These are phyloP conservation scores for Talaromyces wortmannii DNA, from an alignment of 495 filamentous ascomycete genomes.

Conservation along the genomic window DNA sequence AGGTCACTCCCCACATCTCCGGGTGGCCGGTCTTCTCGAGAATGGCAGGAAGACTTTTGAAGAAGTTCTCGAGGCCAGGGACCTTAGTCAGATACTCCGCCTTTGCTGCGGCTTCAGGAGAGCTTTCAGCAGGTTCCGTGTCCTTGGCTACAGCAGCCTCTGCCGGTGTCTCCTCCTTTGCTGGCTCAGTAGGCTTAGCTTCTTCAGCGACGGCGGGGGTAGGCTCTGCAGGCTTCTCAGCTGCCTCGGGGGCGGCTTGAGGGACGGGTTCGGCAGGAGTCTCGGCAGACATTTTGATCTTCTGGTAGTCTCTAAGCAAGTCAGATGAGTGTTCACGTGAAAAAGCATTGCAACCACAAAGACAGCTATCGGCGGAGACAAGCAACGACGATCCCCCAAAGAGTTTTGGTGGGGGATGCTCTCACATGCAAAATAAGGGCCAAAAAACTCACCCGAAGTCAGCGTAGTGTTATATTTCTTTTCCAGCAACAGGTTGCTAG, in stretches of 20 bases:
- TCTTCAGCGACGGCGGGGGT: conserved; percentile 6
- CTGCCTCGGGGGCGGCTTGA: conserved; percentile 9
- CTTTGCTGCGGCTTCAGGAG: conserved; percentile 14
- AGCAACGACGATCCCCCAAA: no score
- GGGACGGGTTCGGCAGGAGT: not conserved
- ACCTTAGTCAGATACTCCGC: conserved; percentile 32
- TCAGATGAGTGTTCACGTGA: not conserved
- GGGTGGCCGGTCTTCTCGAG: conserved; percentile 43
- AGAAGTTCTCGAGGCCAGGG: conserved; percentile 28
- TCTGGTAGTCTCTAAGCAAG: no score
- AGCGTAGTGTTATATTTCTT: no score
- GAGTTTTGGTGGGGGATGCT: no score
- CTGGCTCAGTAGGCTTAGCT: not conserved
- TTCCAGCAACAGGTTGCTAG: no score
- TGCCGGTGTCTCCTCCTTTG: not conserved
- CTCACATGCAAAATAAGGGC: no score
- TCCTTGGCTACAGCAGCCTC: conserved; percentile 5
- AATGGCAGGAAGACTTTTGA: conserved; percentile 33
- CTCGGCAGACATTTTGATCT: conserved; percentile 13
- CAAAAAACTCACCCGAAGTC: no score
- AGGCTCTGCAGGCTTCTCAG: conserved; percentile 7
- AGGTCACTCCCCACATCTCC: conserved; percentile 73
- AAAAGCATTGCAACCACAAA: not conserved
- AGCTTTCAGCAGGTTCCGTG: conserved; percentile 1
- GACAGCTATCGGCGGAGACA: not conserved